Base-by-base conservation (phyloP, 441 rosid genomes). In the Croton laevigatus region DNA sequence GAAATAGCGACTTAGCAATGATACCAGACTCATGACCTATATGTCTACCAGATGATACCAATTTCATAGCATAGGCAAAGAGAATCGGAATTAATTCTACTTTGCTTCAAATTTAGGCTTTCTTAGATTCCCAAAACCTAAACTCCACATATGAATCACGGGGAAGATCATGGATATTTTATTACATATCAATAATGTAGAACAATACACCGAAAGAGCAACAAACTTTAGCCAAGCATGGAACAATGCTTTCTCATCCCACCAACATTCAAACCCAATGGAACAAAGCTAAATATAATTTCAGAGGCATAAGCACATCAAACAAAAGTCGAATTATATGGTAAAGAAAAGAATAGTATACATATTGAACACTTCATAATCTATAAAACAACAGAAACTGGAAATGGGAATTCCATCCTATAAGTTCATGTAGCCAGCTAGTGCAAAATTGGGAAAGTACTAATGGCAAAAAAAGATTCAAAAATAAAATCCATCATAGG, bases 351-450 rank as follows among this genome's bases (percentile, higher is more conserved):
- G 27, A 48, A 59, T 65, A 46, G 40, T 62, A 65, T 32, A 72
- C 8, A 65, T 53, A 65, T 58, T 52, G 1, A 53, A 13, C 63
- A 59, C 19, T 55, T 20, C 45, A 49, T 46, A 27, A 32, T 38
- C 44, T 16, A 40, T 52, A n/a, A 49, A 65, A 44, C 57, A 44
- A 61, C 23, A 8, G 0, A 38, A 61, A 13, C 36, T 58, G 13
- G 13, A 46, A 59, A 14, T 32, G 13, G 38, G 17, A 74, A 66
- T 70, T 55, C 73, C 66, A 37, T 19, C 70, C 37, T 65, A 52
- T 16, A 44, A 61, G 71, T 73, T 71, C 72, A 68, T 61, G 49
- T 52, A 66, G 66, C 65, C 66, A 9, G 61, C 66, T 16, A 65
- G 60, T 65, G 54, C 62, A 36, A 74, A 65, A 68, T 69, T 63